These are phyloP conservation scores for Rhynchospora tenuis DNA, from an alignment of 176 grass and related monocot species.

Conservation along the genomic window DNA sequence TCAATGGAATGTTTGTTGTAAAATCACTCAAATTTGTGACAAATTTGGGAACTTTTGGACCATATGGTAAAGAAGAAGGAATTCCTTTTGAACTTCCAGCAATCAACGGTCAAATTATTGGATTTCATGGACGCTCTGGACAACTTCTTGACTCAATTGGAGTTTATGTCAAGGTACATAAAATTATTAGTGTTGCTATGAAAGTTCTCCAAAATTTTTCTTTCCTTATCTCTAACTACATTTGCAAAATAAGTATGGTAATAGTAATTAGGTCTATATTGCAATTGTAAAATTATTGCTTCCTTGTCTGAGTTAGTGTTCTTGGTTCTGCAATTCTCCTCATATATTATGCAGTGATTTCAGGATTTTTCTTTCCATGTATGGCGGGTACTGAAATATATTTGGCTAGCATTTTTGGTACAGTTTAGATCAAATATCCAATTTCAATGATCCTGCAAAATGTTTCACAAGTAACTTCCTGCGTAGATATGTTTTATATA, in stretches of 20 bases:
- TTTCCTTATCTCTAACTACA: background rate
- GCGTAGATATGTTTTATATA: background rate
- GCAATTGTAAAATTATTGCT: background rate
- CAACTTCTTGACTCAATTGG: constrained; percentile 38
- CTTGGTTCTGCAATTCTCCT: background rate
- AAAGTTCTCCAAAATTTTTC: background rate
- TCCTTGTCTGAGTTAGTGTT: background rate
- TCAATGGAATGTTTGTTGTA: constrained; percentile 2
- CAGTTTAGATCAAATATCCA: background rate
- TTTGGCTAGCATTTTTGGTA: background rate
- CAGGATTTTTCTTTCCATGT: background rate
- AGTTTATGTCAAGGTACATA: constrained; percentile 30
- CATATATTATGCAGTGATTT: background rate
- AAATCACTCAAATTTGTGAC: constrained; percentile 37
- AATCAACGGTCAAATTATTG: constrained; percentile 33
- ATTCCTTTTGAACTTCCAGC: constrained; percentile 39
- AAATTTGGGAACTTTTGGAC: constrained; percentile 32
- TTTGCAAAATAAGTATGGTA: background rate
- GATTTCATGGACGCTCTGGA: constrained; percentile 42
- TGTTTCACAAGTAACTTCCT: background rate
- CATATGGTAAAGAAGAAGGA: constrained; percentile 37
- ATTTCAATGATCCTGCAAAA: background rate
- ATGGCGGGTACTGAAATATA: background rate
- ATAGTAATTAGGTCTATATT: background rate
- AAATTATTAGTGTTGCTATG: background rate